phyloP scores from a whole-genome alignment of 2,329 filamentous ascomycete genomes.

The Magnaporthales sp. region DNA sequence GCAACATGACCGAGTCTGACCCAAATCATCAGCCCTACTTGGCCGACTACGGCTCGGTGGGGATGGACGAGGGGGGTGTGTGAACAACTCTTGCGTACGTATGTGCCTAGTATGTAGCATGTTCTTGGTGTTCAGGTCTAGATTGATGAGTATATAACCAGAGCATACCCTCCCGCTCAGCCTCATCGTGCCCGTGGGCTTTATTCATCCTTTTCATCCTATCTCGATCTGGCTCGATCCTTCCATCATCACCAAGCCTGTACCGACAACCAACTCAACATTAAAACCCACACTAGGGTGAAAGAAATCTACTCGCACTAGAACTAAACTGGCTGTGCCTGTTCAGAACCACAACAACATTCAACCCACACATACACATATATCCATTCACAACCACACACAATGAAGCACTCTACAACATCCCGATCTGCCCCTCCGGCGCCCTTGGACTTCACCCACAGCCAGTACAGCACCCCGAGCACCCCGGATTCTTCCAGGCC shows the following conservation, averaged over 20 bases:
- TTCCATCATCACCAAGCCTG: background rate
- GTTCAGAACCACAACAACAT: background rate
- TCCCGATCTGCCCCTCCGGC: constrained; percentile 3
- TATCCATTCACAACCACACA: background rate
- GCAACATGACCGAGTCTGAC: constrained; percentile 5
- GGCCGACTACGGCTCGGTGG: background rate
- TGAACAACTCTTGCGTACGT: too few species aligned
- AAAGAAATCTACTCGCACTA: background rate
- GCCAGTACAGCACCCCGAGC: constrained; percentile 1
- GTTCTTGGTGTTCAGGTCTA: background rate
- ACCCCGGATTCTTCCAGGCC: background rate
- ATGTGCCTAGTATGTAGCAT: too few species aligned
- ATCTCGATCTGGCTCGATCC: background rate
- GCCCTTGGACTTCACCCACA: background rate
- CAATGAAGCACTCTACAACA: constrained; percentile 2
- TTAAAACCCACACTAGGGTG: background rate
- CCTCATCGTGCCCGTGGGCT: background rate
- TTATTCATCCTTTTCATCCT: background rate
- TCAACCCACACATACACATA: background rate
- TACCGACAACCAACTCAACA: background rate
- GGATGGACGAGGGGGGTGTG: too few species aligned
- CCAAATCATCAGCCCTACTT: constrained; percentile 7
- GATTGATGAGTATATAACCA: background rate
- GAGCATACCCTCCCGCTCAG: constrained; percentile 2
- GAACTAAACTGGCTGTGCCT: background rate